A percentile compares a stretch with the other conserved stretches of the same genome.
Conservation (phyloP, 495 filamentous ascomycete species). For the Podospora pseudoanserina region DNA sequence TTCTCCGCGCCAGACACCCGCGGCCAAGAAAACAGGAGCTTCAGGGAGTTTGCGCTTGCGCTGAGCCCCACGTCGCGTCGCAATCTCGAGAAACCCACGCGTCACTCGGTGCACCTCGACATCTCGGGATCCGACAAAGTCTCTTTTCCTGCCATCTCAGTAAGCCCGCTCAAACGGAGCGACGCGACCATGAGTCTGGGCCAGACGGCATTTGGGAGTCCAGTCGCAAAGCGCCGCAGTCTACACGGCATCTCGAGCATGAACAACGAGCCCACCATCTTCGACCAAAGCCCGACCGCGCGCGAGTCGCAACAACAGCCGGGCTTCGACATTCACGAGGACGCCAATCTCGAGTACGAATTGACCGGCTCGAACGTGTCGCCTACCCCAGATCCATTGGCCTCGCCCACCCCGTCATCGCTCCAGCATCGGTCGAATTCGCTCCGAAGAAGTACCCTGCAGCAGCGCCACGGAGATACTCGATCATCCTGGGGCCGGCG, state of each 20-base stretch:
- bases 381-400: slow-evolving; percentile 30
- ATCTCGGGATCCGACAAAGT: slow-evolving; percentile 47
- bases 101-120: slow-evolving; percentile 48
- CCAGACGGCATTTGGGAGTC: slow-evolving; percentile 69
- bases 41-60: slow-evolving; percentile 30
- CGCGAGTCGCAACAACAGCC: slow-evolving; percentile 21
- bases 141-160: slow-evolving; percentile 50
- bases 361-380: slow-evolving; percentile 31
- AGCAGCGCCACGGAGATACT: slow-evolving; percentile 66
- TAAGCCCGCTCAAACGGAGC: slow-evolving; percentile 87
- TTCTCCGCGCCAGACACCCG: slow-evolving; percentile 32
- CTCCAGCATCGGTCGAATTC: slow-evolving; percentile 60
- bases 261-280: slow-evolving; percentile 61
- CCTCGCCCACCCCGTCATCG: slow-evolving; percentile 30
- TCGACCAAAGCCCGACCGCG: slow-evolving; percentile 49
- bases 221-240: slow-evolving; percentile 82
- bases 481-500: slow-evolving; percentile 56
- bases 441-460: slow-evolving; percentile 79
- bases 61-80: slow-evolving; percentile 42
- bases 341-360: slow-evolving; percentile 43
- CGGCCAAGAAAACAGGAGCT: slow-evolving; percentile 56
- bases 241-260: slow-evolving; percentile 63
- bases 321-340: slow-evolving; percentile 46
- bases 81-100: slow-evolving; percentile 41
- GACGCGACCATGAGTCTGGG: slow-evolving; percentile 88